These are phyloP conservation scores for Saccharomyces hybrid DNA, from an alignment of 1,139 yeast species.

Conservation along the genomic window DNA sequence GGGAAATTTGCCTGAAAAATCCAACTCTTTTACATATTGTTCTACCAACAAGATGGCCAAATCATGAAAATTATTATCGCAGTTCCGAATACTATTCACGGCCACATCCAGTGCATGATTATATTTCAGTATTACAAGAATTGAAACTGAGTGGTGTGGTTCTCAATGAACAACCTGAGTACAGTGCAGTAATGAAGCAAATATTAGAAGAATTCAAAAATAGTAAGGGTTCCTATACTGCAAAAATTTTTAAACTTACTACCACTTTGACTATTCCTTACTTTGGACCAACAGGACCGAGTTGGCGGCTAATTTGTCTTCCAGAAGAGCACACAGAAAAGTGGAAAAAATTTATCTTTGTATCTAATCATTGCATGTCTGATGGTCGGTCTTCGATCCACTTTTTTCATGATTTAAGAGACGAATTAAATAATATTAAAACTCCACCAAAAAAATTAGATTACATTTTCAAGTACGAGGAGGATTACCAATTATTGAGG, in stretches of 20 bases:
- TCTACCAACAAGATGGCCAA: slow-evolving; percentile 4
- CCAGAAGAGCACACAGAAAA: slow-evolving; percentile 2
- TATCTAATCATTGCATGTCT: slow-evolving; percentile 9
- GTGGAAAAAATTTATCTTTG: slow-evolving; percentile 6
- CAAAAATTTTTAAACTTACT: slow-evolving; percentile 2
- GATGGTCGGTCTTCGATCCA: slow-evolving; percentile 10
- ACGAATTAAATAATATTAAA: slow-evolving; percentile 3
- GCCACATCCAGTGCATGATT: slow-evolving; percentile 8
- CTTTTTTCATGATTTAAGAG: slow-evolving; percentile 8
- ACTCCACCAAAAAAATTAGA: background rate
- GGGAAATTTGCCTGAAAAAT: slow-evolving; percentile 6
- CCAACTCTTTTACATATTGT: slow-evolving; percentile 9
- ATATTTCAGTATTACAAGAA: slow-evolving; percentile 6
- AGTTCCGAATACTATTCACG: slow-evolving; percentile 7
- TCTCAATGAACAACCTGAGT: background rate
- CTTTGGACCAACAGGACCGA: slow-evolving; percentile 5
- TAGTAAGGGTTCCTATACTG: background rate
- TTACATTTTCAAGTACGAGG: slow-evolving; percentile 2
- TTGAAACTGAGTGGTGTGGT: slow-evolving; percentile 1
- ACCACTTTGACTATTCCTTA: slow-evolving; percentile 5
- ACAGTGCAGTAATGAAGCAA: background rate
- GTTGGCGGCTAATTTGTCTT: slow-evolving; percentile 8
- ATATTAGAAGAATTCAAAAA: slow-evolving; percentile 1
- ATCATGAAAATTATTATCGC: slow-evolving; percentile 4
- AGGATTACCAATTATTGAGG: background rate